These are phyloP conservation scores for Globisporangium heterothallicum DNA, from an alignment of 352 stramenopile species.

Conservation along the genomic window DNA sequence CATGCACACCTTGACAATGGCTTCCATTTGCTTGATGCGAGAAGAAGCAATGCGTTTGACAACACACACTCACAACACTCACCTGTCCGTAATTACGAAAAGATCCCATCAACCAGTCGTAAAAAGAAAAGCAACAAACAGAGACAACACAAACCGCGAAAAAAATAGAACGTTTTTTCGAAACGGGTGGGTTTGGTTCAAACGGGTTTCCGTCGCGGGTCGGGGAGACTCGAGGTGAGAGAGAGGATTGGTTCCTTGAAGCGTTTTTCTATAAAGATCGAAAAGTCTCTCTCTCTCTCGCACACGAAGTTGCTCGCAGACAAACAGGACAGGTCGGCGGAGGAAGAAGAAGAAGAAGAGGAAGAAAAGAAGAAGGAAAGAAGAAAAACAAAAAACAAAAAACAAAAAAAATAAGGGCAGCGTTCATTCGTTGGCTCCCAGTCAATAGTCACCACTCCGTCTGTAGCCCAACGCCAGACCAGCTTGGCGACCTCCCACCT, in stretches of 20 bases:
- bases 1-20: no score
- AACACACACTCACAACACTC: no score
- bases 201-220: no score
- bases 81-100: background rate
- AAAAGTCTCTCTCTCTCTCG: background rate
- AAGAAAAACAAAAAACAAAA: no score
- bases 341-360: background rate
- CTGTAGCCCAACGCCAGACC: no score
- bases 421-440: no score
- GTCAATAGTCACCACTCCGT: no score
- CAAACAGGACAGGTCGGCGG: background rate
- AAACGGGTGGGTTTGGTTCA: background rate
- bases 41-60: no score
- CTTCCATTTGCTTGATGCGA: no score
- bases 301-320: background rate
- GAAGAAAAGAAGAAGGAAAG: no score
- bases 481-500: no score
- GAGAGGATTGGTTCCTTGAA: background rate
- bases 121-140: background rate
- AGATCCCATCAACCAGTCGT: background rate
- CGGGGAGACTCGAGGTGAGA: background rate
- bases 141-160: constrained; percentile 1
- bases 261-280: background rate
- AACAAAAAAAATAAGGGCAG: no score
- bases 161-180: constrained; percentile 12